Evolutionary conservation across 768 basidiomycete genomes (phyloP).

Genomic region (Sistotremastrum suecicum): DNA sequence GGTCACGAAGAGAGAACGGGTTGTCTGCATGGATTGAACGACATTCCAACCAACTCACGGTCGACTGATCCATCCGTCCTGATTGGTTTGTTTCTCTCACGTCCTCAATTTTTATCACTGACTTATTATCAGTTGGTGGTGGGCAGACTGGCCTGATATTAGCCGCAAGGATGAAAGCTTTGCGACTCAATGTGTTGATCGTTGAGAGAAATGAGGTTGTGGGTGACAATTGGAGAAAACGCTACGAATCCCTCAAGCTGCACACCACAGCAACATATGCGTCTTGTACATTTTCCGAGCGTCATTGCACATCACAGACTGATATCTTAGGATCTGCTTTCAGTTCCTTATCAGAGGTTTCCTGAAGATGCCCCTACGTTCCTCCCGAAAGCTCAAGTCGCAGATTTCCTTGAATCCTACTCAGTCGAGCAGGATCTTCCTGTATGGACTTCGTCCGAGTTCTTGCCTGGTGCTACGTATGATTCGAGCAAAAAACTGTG

Average conservation of each 20-base stretch:
- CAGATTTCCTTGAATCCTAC: slow-evolving; percentile 1
- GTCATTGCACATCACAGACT: neutral
- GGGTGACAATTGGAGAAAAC: slow-evolving; percentile 29
- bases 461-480: neutral
- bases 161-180: slow-evolving; percentile 28
- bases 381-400: neutral
- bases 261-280: slow-evolving; percentile 17
- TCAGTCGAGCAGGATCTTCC: neutral
- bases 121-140: slow-evolving; percentile 21
- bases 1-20: slow-evolving; percentile 11
- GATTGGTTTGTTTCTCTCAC: neutral
- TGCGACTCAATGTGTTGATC: slow-evolving; percentile 24
- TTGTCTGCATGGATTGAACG: no score
- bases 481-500: neutral
- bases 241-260: slow-evolving; percentile 27
- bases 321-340: slow-evolving; percentile 1
- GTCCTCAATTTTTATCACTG: neutral
- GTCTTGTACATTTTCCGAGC: neutral
- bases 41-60: no score
- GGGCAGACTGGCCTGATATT: slow-evolving; percentile 30
- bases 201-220: slow-evolving; percentile 21
- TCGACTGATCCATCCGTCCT: no score
- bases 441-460: neutral
- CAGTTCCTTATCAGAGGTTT: neutral
- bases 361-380: neutral